phyloP scores from a whole-genome alignment of 2,329 filamentous ascomycete species.

The Penicillium fuscoglaucum region DNA sequence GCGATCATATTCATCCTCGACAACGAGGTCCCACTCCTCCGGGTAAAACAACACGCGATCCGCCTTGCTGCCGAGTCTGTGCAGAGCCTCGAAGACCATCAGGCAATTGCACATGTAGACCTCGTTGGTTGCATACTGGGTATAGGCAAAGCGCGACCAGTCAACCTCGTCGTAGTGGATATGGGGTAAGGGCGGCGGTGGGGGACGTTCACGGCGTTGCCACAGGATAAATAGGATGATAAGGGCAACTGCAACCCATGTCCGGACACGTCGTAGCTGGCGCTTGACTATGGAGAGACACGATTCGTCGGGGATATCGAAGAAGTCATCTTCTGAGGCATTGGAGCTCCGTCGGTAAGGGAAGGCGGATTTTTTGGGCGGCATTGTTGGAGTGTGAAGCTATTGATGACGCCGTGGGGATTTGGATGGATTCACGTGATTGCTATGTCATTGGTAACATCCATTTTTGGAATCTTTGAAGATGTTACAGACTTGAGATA shows the following conservation, averaged over 20 bases:
- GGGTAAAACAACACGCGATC: conserved; percentile 46
- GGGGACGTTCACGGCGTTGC: conserved; percentile 22
- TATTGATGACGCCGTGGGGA: not conserved
- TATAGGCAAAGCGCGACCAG: conserved; percentile 47
- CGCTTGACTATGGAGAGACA: conserved; percentile 31
- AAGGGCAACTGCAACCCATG: conserved; percentile 29
- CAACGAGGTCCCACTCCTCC: conserved; percentile 39
- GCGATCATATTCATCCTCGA: conserved; percentile 33
- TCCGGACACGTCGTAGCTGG: conserved; percentile 34
- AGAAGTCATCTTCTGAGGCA: conserved; percentile 38
- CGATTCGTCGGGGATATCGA: conserved; percentile 39
- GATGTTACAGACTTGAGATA: not conserved
- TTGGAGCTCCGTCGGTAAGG: conserved; percentile 34
- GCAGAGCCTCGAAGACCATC: conserved; percentile 45
- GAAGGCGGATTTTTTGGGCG: conserved; percentile 17
- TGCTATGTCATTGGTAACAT: conserved; percentile 1
- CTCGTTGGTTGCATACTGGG: conserved; percentile 44
- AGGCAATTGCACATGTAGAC: conserved; percentile 46
- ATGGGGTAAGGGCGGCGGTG: conserved; percentile 24
- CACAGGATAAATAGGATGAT: conserved; percentile 31
- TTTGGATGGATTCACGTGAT: conserved; percentile 2
- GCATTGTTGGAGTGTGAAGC: conserved; percentile 12
- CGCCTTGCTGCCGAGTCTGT: conserved; percentile 42
- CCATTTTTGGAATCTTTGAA: not conserved
- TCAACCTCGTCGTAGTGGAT: conserved; percentile 38